Evolutionary conservation across 164 flowering plant genomes (phyloP), one percentile per base, ranked within the genome.

Genomic region (Vitis labrusca): DNA sequence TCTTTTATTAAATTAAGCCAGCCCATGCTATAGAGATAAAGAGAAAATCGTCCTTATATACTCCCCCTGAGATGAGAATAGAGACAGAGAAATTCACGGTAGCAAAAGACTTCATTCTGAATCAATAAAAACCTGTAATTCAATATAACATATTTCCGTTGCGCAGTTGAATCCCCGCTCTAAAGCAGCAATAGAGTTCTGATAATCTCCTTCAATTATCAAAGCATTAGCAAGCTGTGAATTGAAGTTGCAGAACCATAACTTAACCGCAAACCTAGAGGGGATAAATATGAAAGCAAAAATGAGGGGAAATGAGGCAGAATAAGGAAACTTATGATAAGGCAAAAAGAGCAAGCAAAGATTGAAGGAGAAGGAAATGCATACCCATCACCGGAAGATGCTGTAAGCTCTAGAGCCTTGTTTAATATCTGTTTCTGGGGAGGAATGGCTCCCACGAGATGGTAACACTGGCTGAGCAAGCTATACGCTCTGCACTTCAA

Each of bases 231-330:
- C 97, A 59, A 92, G 88, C 82, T 92, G 98, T 27, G 94, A 87
- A 79, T 77, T 86, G 86, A 94, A 91, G 77, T 94, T 94, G 81
- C 98, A 94, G 50, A 71, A 76, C 97, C 97, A 94, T 58, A 94
- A 76, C 70, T 70, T 77, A 67, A 71, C 83, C 9, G 83, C 61
- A 63, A 80, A 67, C 77, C 85, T 85, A 60, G 51, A 74, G 64
- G 2, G 15, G 52, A 23, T 23, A 23, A 60, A 55, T 8, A 37
- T 37, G 44, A 37, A 57, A 73, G 37, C 17, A 9, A 27, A 23
- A 64, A 2, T 59, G 8, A 69, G 29, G 8, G 63, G 8, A 44
- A 66, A 57, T 47, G 13, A 53, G 27, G 52, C 55, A 14, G 32
- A 44, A 13, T 50, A 49, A 29, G 13, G 8, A 53, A 59, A 6